Conservation (phyloP, 2,329 filamentous ascomycete species). For the Exophiala oligosperma region DNA sequence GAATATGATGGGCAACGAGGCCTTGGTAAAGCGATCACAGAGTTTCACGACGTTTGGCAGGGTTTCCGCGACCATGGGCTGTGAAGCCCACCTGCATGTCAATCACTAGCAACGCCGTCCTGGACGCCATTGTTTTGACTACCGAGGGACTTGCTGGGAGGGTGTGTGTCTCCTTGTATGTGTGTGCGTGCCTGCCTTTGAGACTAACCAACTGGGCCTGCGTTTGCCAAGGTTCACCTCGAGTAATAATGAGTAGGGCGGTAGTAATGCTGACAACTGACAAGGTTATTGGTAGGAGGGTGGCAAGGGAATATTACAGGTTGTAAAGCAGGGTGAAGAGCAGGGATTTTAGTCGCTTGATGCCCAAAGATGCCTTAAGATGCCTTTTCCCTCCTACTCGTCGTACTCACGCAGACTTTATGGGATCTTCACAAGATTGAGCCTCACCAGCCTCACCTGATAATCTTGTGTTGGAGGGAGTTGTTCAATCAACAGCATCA, state of each 20-base stretch:
- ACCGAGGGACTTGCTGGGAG: neutral
- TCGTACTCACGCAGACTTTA: no score
- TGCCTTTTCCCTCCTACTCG: neutral
- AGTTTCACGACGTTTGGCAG: slow-evolving; percentile 39
- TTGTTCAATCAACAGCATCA: neutral
- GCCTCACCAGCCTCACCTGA: neutral
- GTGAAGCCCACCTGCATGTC: slow-evolving; percentile 44
- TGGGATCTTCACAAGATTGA: no score
- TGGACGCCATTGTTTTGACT: slow-evolving; percentile 17
- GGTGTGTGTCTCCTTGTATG: no score
- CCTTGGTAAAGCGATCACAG: slow-evolving; percentile 31
- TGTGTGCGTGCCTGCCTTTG: no score
- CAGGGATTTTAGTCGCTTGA: neutral
- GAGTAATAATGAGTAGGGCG: no score
- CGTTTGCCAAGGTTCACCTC: no score
- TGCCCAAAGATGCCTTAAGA: neutral
- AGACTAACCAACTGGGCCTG: no score
- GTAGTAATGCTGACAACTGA: neutral
- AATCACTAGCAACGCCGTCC: slow-evolving; percentile 41
- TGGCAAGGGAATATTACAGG: neutral
- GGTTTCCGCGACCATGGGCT: slow-evolving; percentile 34
- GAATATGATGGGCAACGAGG: slow-evolving; percentile 36
- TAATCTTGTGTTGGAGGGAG: neutral
- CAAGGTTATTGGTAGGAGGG: neutral
- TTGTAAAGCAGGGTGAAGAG: neutral